phyloP scores from a whole-genome alignment of 371 early-diverging fungal genomes.

The Synchytrium microbalum region DNA sequence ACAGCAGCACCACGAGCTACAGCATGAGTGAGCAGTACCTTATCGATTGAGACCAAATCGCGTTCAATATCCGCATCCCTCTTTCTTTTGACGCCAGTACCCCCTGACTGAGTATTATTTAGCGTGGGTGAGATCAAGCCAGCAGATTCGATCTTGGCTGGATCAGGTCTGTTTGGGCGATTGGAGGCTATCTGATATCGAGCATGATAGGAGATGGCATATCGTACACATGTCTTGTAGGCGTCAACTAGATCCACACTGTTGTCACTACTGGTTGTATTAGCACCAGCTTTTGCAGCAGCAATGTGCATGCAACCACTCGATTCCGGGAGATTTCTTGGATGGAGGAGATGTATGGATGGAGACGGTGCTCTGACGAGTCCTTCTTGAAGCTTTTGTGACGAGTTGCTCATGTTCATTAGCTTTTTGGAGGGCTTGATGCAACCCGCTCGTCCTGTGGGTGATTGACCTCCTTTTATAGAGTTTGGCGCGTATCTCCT shows the following conservation, averaged over 20 bases:
- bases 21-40: slow-evolving; percentile 18
- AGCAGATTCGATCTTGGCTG: no score
- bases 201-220: slow-evolving; percentile 36
- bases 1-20: not conserved
- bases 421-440: no score
- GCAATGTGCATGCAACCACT: slow-evolving; percentile 27
- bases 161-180: no score
- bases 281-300: slow-evolving; percentile 11
- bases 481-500: no score
- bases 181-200: slow-evolving; percentile 24
- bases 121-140: no score
- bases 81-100: slow-evolving; percentile 26
- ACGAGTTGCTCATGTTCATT: no score
- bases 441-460: no score
- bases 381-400: no score
- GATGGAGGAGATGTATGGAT: no score
- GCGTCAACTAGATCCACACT: slow-evolving; percentile 27
- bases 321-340: no score
- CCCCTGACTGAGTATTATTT: not conserved
- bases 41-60: slow-evolving; percentile 22
- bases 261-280: not conserved
- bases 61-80: slow-evolving; percentile 5
- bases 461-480: no score
- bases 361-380: no score
- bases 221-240: slow-evolving; percentile 38